Percentiles rank a stretch among this genome's conserved stretches.
Conservation (phyloP, 495 filamentous ascomycete genomes). For the Lasiosphaeria ovina region DNA sequence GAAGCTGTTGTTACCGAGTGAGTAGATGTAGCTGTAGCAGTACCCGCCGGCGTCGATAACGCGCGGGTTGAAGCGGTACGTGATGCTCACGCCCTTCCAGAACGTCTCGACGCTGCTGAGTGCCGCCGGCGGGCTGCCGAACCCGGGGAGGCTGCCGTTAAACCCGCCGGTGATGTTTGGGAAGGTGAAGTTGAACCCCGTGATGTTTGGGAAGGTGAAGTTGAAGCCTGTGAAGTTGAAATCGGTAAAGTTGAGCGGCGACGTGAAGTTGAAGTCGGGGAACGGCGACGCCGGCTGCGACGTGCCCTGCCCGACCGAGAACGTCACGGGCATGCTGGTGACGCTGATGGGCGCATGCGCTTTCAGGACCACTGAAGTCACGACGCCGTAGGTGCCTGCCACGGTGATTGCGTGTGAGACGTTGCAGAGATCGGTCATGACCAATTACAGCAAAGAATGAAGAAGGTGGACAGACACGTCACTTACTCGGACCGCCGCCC, state of each 20-base stretch:
- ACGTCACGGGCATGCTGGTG: conserved; percentile 19
- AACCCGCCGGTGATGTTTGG: conserved; percentile 7
- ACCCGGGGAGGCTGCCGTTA: conserved; percentile 23
- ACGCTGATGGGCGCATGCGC: conserved; percentile 36
- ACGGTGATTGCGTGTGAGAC: too few relatives aligned
- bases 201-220: conserved; percentile 14
- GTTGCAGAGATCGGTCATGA: not conserved
- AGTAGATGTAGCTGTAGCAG: conserved; percentile 44
- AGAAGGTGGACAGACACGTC: conserved; percentile 26
- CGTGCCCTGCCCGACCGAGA: conserved; percentile 10
- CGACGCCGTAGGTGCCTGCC: conserved; percentile 50
- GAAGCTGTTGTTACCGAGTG: conserved; percentile 32
- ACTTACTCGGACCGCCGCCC: conserved; percentile 55
- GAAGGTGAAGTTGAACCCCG: conserved; percentile 11
- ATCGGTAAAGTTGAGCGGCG: conserved; percentile 21
- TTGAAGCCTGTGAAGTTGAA: conserved; percentile 6
- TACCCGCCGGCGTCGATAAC: conserved; percentile 41
- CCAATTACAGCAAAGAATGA: not conserved
- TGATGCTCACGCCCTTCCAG: conserved; percentile 45
- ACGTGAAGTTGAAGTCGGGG: conserved; percentile 25
- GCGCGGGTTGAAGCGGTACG: conserved; percentile 39
- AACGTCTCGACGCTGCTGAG: conserved; percentile 44
- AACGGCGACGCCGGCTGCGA: conserved; percentile 24
- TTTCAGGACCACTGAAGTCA: conserved; percentile 49
- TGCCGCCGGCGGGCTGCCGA: conserved; percentile 17